Conservation (phyloP, 495 filamentous ascomycete genomes). For the Physcia stellaris region DNA sequence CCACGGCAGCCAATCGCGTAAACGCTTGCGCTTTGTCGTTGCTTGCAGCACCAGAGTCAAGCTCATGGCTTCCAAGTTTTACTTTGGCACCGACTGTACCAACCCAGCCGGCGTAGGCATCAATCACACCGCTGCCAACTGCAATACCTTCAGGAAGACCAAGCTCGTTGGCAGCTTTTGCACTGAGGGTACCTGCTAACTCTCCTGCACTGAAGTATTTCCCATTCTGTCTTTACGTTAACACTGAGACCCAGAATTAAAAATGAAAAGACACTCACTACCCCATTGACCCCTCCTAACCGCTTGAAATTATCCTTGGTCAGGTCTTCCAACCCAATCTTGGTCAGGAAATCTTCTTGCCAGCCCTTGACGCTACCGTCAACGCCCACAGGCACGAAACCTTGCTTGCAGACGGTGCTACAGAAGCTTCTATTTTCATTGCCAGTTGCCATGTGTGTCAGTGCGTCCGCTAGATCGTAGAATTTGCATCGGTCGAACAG, state of each 20-base stretch:
- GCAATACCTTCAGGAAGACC: slow-evolving; percentile 82
- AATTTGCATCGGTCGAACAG: slow-evolving; percentile 88
- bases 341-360: slow-evolving; percentile 83
- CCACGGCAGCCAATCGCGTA: slow-evolving; percentile 83
- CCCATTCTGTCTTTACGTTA: slow-evolving; percentile 57
- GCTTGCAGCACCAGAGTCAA: slow-evolving; percentile 44
- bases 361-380: slow-evolving; percentile 97
- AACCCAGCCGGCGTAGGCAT: slow-evolving; percentile 97
- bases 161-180: slow-evolving; percentile 68
- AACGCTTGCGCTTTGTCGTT: slow-evolving; percentile 88
- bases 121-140: slow-evolving; percentile 90
- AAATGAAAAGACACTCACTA: slow-evolving; percentile 57
- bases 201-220: slow-evolving; percentile 83
- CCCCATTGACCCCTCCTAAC: slow-evolving; percentile 84
- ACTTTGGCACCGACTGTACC: slow-evolving; percentile 97
- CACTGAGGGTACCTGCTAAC: slow-evolving; percentile 68
- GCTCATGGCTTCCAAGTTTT: slow-evolving; percentile 43
- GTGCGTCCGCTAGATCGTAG: slow-evolving; percentile 84
- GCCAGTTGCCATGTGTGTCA: slow-evolving; percentile 92
- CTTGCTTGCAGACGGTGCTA: slow-evolving; percentile 90
- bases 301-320: slow-evolving; percentile 74
- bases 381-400: slow-evolving; percentile 85
- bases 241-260: too few relatives aligned
- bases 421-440: slow-evolving; percentile 85
- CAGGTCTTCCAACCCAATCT: slow-evolving; percentile 74